Conservation (phyloP, 2,329 filamentous ascomycete species). For the Ophiostoma populinum region DNA sequence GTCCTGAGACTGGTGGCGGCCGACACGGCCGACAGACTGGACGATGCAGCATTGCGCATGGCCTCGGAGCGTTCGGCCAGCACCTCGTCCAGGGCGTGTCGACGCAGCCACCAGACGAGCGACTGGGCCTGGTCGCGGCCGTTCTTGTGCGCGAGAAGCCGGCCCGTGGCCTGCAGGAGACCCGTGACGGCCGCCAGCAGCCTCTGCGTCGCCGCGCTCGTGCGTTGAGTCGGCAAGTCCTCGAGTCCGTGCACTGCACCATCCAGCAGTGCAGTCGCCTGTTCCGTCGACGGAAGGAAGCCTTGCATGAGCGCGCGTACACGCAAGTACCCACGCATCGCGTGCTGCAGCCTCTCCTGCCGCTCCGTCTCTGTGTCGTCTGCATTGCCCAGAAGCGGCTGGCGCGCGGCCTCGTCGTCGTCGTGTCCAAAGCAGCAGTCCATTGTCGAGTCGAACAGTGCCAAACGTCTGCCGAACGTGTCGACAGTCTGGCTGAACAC, state of each 20-base stretch:
- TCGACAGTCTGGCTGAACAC: no score
- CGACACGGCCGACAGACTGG: constrained; percentile 33
- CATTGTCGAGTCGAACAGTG: not conserved
- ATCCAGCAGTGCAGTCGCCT: constrained; percentile 62
- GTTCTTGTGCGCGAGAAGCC: constrained; percentile 73
- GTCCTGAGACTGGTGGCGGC: constrained; percentile 72
- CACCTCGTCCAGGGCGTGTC: constrained; percentile 44
- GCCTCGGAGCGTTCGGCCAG: constrained; percentile 33
- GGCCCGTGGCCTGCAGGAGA: constrained; percentile 56
- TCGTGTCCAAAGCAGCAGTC: constrained; percentile 4
- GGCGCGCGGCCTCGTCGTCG: constrained; percentile 4
- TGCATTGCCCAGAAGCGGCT: constrained; percentile 4
- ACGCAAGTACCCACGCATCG: constrained; percentile 90
- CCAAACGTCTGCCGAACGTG: no score
- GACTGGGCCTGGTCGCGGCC: constrained; percentile 73
- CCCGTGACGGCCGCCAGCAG: constrained; percentile 55
- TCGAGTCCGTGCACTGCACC: constrained; percentile 25
- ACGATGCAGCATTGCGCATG: not conserved
- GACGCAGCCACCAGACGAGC: constrained; percentile 69
- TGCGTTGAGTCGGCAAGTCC: not conserved
- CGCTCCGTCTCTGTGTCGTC: constrained; percentile 58
- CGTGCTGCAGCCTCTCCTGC: constrained; percentile 66
- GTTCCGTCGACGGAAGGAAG: constrained; percentile 84
- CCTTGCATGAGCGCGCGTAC: constrained; percentile 63
- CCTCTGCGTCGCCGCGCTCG: constrained; percentile 27